phyloP scores from a whole-genome alignment of 2,329 filamentous ascomycete species.

The Alternaria sp. region DNA sequence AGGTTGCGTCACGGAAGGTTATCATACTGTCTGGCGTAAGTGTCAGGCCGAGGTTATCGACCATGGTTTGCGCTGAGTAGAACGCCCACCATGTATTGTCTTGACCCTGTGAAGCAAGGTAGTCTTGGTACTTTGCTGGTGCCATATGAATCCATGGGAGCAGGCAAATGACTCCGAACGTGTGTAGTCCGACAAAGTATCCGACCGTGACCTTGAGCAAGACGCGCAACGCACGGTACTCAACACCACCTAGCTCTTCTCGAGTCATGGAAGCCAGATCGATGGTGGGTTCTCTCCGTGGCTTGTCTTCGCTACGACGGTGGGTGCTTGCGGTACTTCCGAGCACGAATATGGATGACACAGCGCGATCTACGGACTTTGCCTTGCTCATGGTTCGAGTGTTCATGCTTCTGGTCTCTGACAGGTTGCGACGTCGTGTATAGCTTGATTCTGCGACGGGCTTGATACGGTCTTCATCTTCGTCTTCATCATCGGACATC shows the following conservation, averaged over 20 bases:
- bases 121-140: slow-evolving; percentile 54
- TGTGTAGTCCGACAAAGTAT: slow-evolving; percentile 79
- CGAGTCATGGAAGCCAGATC: slow-evolving; percentile 54
- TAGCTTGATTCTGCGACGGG: slow-evolving; percentile 7
- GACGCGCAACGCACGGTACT: slow-evolving; percentile 90
- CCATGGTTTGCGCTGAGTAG: slow-evolving; percentile 85
- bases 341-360: slow-evolving; percentile 54
- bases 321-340: slow-evolving; percentile 69
- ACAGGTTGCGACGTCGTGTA: slow-evolving; percentile 13
- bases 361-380: slow-evolving; percentile 51
- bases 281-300: slow-evolving; percentile 54
- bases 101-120: slow-evolving; percentile 54
- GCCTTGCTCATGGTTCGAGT: slow-evolving; percentile 36
- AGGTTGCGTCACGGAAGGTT: slow-evolving; percentile 80
- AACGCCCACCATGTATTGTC: slow-evolving; percentile 70
- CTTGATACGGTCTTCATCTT: slow-evolving; percentile 19
- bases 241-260: slow-evolving; percentile 94
- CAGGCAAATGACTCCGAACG: slow-evolving; percentile 76
- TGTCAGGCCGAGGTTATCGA: slow-evolving; percentile 93
- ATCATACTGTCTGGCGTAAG: slow-evolving; percentile 93
- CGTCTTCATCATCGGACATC: slow-evolving; percentile 14
- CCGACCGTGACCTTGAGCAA: slow-evolving; percentile 78
- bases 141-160: slow-evolving; percentile 75
- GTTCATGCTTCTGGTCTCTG: slow-evolving; percentile 28
- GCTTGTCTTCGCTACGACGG: slow-evolving; percentile 18